These are phyloP conservation scores for Acorus calamus DNA, from an alignment of 106 monocot species.

Conservation along the genomic window DNA sequence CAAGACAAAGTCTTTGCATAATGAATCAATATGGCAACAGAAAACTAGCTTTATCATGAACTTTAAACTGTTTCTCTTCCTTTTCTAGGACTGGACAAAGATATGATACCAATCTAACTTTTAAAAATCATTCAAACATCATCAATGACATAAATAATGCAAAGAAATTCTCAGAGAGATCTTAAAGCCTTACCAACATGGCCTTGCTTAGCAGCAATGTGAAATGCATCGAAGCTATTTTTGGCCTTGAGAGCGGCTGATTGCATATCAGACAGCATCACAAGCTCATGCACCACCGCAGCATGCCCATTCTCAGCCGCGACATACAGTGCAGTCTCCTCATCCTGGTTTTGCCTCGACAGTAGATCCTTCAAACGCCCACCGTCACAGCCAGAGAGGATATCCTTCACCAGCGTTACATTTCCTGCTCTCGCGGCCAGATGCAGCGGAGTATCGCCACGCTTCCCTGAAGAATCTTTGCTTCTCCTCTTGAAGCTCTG, in stretches of 20 bases:
- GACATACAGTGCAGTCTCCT: slow-evolving; percentile 64
- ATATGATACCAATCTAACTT: neutral
- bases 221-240: slow-evolving; percentile 56
- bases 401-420: slow-evolving; percentile 23
- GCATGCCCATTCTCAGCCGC: slow-evolving; percentile 57
- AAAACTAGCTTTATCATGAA: no score
- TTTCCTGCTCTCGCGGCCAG: slow-evolving; percentile 45
- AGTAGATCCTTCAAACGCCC: slow-evolving; percentile 25
- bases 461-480: slow-evolving; percentile 47
- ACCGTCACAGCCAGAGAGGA: slow-evolving; percentile 25
- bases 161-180: no score
- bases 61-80: no score
- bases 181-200: slow-evolving; percentile 31
- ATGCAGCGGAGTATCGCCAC: slow-evolving; percentile 55
- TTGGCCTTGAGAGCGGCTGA: slow-evolving; percentile 59
- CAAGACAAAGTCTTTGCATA: no score
- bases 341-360: slow-evolving; percentile 46
- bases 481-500: slow-evolving; percentile 21
- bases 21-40: no score
- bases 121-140: neutral
- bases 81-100: neutral
- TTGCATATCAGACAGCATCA: slow-evolving; percentile 44
- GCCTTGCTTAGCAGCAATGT: slow-evolving; percentile 60
- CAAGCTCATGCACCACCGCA: slow-evolving; percentile 46
- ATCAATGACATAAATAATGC: no score